A percentile compares a stretch with the other conserved stretches of the same genome.
Evolutionary conservation across 495 filamentous ascomycete species (phyloP).

Genomic region (Xylaria castorea): DNA sequence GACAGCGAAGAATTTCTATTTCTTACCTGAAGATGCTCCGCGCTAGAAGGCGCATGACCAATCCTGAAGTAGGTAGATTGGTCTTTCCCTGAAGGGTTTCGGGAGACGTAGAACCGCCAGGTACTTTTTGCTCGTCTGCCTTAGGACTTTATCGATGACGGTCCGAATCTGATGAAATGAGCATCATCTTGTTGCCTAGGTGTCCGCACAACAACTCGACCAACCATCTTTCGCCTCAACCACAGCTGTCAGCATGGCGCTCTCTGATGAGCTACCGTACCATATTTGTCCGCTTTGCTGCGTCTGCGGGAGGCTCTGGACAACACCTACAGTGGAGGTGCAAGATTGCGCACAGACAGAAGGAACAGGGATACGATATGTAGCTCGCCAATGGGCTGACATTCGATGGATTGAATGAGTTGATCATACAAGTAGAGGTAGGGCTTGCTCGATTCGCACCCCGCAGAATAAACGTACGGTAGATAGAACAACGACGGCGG

Average conservation of each 20-base stretch:
- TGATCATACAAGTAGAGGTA: background rate
- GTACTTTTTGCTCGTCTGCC: background rate
- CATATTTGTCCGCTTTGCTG: background rate
- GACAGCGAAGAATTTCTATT: background rate
- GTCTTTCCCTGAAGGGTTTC: background rate
- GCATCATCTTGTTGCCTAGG: background rate
- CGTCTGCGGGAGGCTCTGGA: conserved; percentile 7
- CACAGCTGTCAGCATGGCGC: conserved; percentile 3
- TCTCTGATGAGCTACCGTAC: background rate
- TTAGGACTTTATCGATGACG: background rate
- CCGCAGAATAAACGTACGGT: background rate
- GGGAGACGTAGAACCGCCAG: background rate
- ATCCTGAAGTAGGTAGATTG: background rate
- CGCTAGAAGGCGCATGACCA: background rate
- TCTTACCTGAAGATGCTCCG: background rate
- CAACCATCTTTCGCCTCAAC: background rate
- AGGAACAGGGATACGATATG: background rate
- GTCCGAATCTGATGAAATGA: background rate
- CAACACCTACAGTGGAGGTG: conserved; percentile 1
- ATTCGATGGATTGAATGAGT: background rate
- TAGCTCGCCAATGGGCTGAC: conserved; percentile 2
- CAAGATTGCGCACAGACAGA: conserved; percentile 1
- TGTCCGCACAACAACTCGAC: background rate
- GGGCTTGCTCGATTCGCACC: background rate
- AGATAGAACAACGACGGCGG: background rate